Evolutionary conservation across 306 rosid species (phyloP).

Genomic region (Cucurbita ficifolia): DNA sequence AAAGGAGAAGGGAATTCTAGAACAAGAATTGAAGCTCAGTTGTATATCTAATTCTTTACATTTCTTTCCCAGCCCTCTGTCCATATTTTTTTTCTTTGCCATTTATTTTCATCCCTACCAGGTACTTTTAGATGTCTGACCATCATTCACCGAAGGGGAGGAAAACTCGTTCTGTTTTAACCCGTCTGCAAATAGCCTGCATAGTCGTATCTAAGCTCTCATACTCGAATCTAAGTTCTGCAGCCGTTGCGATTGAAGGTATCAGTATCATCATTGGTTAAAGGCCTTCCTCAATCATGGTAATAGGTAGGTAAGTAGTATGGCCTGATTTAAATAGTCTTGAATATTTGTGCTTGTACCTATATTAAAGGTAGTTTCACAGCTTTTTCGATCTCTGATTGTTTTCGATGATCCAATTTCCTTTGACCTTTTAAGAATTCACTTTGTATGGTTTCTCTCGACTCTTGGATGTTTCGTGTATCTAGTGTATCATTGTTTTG

Average conservation of each 20-base stretch:
- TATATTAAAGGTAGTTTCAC: not conserved
- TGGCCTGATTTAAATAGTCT: not conserved
- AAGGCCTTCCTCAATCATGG: not conserved
- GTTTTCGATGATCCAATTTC: not conserved
- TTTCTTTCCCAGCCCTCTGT: slow-evolving; percentile 16
- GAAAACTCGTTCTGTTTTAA: not conserved
- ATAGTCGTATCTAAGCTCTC: not conserved
- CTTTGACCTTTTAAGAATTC: not conserved
- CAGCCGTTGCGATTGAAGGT: not conserved
- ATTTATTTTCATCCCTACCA: not conserved
- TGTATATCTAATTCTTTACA: slow-evolving; percentile 66
- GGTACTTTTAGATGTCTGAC: not conserved
- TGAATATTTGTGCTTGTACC: not conserved
- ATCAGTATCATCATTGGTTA: not conserved
- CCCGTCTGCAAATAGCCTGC: not conserved
- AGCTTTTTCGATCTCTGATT: not conserved
- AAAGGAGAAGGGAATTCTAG: slow-evolving; percentile 11
- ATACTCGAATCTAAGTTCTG: not conserved
- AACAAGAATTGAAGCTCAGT: slow-evolving; percentile 37
- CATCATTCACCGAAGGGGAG: not conserved
- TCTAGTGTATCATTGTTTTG: not conserved
- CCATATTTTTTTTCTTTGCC: not conserved
- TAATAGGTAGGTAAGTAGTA: not conserved
- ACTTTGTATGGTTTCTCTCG: not conserved
- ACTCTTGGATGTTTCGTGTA: not conserved